phyloP scores from a whole-genome alignment of 208 protist species.

The Trypanosoma lewisi region DNA sequence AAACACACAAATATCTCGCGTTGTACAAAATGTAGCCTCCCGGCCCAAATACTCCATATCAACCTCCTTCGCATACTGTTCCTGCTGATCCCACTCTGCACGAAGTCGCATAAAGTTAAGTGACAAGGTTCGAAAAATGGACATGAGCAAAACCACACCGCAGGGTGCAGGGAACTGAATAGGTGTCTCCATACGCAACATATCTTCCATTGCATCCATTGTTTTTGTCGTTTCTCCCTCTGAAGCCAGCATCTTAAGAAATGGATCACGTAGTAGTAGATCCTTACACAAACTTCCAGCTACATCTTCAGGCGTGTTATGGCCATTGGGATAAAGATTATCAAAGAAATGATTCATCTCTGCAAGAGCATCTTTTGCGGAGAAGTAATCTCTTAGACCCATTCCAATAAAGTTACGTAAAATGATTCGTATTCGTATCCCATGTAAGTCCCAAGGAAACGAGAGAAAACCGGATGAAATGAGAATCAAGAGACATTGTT shows the following conservation, averaged over 20 bases:
- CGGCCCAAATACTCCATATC: conserved; percentile 37
- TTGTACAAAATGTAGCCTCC: conserved; percentile 55
- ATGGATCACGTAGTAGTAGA: background rate
- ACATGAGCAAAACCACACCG: conserved; percentile 52
- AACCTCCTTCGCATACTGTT: conserved; percentile 33
- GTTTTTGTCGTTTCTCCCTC: conserved; percentile 7
- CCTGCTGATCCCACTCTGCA: conserved; percentile 51
- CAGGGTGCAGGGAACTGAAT: conserved; percentile 46
- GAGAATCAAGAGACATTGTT: conserved; percentile 15
- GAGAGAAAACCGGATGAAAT: conserved; percentile 21
- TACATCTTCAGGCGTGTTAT: conserved; percentile 6
- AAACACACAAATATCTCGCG: conserved; percentile 47
- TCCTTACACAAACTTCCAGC: conserved; percentile 1
- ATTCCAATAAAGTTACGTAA: conserved; percentile 8
- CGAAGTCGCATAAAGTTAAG: conserved; percentile 41
- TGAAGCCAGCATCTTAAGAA: conserved; percentile 9
- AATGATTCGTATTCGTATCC: conserved; percentile 14
- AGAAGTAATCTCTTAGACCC: conserved; percentile 11
- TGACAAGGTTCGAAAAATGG: conserved; percentile 50
- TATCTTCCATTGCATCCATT: conserved; percentile 20
- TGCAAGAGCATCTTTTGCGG: conserved; percentile 14
- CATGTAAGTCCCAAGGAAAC: conserved; percentile 23
- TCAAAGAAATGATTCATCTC: conserved; percentile 14
- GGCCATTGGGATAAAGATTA: background rate
- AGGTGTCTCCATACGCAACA: conserved; percentile 32